Base-by-base conservation (phyloP, 257 asterid genomes). In the Agastache rugosa region DNA sequence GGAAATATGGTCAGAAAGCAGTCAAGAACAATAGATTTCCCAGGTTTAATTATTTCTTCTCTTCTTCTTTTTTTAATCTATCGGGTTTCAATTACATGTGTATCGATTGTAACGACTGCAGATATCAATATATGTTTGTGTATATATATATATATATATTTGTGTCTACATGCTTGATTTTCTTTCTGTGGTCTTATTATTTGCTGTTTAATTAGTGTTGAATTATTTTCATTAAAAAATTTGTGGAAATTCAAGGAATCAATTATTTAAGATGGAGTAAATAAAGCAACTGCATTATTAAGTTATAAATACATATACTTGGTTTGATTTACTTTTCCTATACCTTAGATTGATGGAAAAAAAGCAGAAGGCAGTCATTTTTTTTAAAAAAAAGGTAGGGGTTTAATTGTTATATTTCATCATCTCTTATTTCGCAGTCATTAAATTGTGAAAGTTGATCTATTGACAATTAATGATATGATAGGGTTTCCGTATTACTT, bases 21-120 rank as follows among this genome's bases (percentile, higher is more conserved):
- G 89, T 85, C 23, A 85, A 85, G 78, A 82, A 85, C 79, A 85
- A 85, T 70, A 80, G 75, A 61, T 85, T 85, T 62, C 89, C 89
- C 4, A 85, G 89, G 89, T 63, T 60, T 22, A 3, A 12, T 37
- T 63, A 50, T 6, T 27, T 23, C 3, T 11, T 1, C 20, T 4
- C 10, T 16, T 41, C 2, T 5, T 6, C 4, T 11, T 25, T 2
- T 12, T 25, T 16, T 4, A 0, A 4, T 29, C 4, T 2, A 3
- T 29, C 5, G 34, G 5, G 5, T 48, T n/a, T 19, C 11, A 48
- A 16, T 48, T 11, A 14, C 11, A 2, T 17, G n/a, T 44, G n/a
- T 1, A 44, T 44, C 19, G 5, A 6, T 48, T 1, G 6, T 48
- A 48, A 8, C 9, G 9, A 5, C 22, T 48, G 20, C 53, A 16